These are phyloP conservation scores for Neurospora sp. DNA, from an alignment of 495 filamentous ascomycete species.

Conservation along the genomic window DNA sequence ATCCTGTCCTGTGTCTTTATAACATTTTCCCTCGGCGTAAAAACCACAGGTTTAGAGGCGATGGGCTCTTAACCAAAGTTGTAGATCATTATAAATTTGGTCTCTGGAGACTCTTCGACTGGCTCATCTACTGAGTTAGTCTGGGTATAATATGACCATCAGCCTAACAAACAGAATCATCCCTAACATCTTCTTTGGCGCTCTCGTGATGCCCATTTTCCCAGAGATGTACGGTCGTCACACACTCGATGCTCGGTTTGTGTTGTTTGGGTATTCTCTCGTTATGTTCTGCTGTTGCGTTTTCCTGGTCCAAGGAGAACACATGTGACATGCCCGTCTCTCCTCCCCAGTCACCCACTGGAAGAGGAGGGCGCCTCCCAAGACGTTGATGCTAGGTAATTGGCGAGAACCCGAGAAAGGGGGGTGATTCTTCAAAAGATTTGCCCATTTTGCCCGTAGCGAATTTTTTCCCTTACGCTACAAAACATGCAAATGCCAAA, in stretches of 20 bases:
- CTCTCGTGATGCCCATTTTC: not conserved
- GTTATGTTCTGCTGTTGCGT: not conserved
- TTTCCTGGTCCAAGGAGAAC: not conserved
- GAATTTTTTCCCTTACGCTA: slow-evolving; percentile 34
- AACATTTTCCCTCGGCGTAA: not conserved
- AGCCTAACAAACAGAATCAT: not conserved
- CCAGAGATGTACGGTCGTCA: slow-evolving; percentile 1
- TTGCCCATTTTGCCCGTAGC: slow-evolving; percentile 39
- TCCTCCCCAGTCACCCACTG: not conserved
- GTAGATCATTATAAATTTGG: not conserved
- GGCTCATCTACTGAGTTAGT: not conserved
- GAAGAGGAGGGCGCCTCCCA: slow-evolving; percentile 1
- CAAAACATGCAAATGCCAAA: slow-evolving; percentile 47
- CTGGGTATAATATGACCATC: not conserved
- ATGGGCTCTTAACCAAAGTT: not conserved
- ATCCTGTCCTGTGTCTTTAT: not conserved
- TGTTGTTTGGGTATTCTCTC: not conserved
- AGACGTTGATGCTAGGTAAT: slow-evolving; percentile 9
- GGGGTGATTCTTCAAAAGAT: slow-evolving; percentile 25
- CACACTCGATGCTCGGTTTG: not conserved
- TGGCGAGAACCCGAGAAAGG: slow-evolving; percentile 12
- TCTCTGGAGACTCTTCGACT: not conserved
- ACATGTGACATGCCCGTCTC: slow-evolving; percentile 1
- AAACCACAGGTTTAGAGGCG: not conserved
- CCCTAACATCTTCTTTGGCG: slow-evolving; percentile 3